Base-by-base conservation (phyloP, 345 rosid genomes). In the Microcos paniculata region DNA sequence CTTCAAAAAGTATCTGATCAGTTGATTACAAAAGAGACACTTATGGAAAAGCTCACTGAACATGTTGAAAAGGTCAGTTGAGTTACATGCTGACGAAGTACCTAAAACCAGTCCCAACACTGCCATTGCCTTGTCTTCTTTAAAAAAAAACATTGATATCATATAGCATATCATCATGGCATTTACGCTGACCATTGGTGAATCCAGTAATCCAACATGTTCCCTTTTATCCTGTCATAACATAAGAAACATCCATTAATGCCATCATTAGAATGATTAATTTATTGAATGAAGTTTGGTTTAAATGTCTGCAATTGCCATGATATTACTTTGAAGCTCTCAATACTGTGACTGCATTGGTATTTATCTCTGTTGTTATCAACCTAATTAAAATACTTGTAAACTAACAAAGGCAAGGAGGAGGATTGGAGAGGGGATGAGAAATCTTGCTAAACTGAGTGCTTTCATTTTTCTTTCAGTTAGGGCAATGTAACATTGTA, bases 61-160 rank as follows among this genome's bases (percentile, higher is more conserved):
- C 95, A 90, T 87, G 97, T 95, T 53, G 98, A 89, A 82, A 87
- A 93, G 98, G 98, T 91, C 71, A 77, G 65, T 46, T 42, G 21
- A 24, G 7, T 43, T 42, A 10, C 31, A 66, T 31, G 43, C 43
- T 33, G 23, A 4, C 21, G 24, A 8, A 46, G 42, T 33, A 49
- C 11, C 28, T 79, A 11, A 56, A 11, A 26, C 18, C 0, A 42
- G 16, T 72, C 23, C 15, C 16, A 18, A 10, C 18, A 26, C 45
- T 15, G 23, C 63, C 24, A 56, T 6, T 72, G 14, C 40, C 26
- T 10, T 19, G 2, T 40, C 33, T 38, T 33, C 14, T 33, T 68
- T 28, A 24, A 9, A 53, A 0, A 48, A 30, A 23, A 12, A n/a
- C 33, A 13, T n/a, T n/a, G 11, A 70, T 70, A 12, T 33, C 7